Percentiles rank a stretch among this genome's conserved stretches.
phyloP scores from a whole-genome alignment of 176 grass and related monocot genomes.

The Leersia perrieri region DNA sequence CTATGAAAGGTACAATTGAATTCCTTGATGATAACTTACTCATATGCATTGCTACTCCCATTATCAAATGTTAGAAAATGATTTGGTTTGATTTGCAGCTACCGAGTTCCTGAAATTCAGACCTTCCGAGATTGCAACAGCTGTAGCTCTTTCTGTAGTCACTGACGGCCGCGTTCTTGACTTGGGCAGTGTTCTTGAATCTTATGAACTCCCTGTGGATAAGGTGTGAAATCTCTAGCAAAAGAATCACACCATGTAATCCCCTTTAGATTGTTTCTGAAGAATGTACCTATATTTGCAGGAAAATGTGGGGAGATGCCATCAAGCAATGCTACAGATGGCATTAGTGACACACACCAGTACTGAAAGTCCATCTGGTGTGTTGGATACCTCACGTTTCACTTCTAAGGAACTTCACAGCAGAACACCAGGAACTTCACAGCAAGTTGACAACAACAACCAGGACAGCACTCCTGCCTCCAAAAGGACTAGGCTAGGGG shows the following conservation, averaged over 20 bases:
- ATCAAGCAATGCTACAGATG: constrained; percentile 53
- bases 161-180: constrained; percentile 33
- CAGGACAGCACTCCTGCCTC: constrained; percentile 33
- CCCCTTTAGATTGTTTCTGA: background rate
- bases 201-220: constrained; percentile 43
- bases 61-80: background rate
- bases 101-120: constrained; percentile 67
- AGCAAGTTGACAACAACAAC: constrained; percentile 28
- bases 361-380: constrained; percentile 33
- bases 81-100: constrained; percentile 47
- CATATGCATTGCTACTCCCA: background rate
- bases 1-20: constrained; percentile 55
- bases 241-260: background rate
- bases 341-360: constrained; percentile 28
- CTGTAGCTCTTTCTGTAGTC: constrained; percentile 40
- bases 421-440: constrained; percentile 13
- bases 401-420: constrained; percentile 36
- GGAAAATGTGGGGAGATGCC: constrained; percentile 60
- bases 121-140: constrained; percentile 79
- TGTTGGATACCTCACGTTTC: constrained; percentile 62
- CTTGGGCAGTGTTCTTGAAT: constrained; percentile 25
- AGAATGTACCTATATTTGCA: constrained; percentile 19
- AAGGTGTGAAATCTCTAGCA: constrained; percentile 49
- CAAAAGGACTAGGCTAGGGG: constrained; percentile 59
- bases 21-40: background rate